phyloP scores from a whole-genome alignment of 371 early-diverging fungal genomes.

The Cladochytrium tenue region DNA sequence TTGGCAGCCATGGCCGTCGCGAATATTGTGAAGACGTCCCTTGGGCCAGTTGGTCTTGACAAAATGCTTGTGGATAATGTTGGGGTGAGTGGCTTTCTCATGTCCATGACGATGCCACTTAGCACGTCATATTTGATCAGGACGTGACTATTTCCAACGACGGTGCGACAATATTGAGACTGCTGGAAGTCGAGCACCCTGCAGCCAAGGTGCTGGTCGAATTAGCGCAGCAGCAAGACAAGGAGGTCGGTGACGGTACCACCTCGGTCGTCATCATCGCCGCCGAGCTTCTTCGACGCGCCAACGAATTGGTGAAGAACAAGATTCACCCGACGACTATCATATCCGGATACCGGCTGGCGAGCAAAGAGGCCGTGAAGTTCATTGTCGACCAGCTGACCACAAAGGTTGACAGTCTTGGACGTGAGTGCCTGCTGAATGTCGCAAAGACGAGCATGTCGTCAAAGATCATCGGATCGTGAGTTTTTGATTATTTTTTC shows the following conservation, averaged over 20 bases:
- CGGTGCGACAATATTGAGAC: conserved; percentile 98
- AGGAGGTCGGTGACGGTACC: conserved; percentile 99
- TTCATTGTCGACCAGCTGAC: conserved; percentile 97
- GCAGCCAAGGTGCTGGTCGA: conserved; percentile 97
- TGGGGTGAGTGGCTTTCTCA: conserved; percentile 70
- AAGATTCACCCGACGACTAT: conserved; percentile 99
- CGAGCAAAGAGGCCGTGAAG: conserved; percentile 97
- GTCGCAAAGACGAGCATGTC: conserved; percentile 99
- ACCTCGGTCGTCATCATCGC: conserved; percentile 99
- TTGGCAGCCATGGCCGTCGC: conserved; percentile 87
- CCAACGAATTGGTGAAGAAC: conserved; percentile 95
- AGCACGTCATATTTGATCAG: conserved; percentile 42
- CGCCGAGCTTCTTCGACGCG: conserved; percentile 94
- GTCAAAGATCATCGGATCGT: conserved; percentile 92
- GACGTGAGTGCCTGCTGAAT: conserved; percentile 90
- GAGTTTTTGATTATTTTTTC: conserved; percentile 11
- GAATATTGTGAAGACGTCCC: conserved; percentile 97
- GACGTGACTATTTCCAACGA: conserved; percentile 99
- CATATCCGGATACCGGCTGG: conserved; percentile 96
- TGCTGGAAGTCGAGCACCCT: conserved; percentile 98
- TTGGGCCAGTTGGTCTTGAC: conserved; percentile 99
- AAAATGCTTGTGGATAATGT: conserved; percentile 99
- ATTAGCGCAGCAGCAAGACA: conserved; percentile 98
- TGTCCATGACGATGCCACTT: neutral
- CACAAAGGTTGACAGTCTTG: conserved; percentile 88